These are phyloP conservation scores for Hsuehochloa calcarea DNA, from an alignment of 176 grass and related monocot species.

Conservation along the genomic window DNA sequence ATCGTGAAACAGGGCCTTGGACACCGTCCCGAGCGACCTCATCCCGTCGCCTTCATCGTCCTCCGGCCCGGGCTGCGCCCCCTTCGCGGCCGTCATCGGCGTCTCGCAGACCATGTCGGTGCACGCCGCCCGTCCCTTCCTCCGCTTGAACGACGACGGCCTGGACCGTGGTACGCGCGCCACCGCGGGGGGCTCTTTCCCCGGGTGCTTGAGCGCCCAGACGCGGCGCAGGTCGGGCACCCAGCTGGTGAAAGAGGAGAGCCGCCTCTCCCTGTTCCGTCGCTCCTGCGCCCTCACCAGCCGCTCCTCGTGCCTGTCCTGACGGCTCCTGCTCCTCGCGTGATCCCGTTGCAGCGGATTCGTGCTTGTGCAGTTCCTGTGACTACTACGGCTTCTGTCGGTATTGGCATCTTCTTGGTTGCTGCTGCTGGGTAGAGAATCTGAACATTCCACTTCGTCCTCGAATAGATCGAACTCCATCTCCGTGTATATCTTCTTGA, in stretches of 20 bases:
- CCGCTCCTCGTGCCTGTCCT: constrained; percentile 32
- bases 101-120: constrained; percentile 76
- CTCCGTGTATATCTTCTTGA: constrained; percentile 75
- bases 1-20: constrained; percentile 65
- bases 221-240: constrained; percentile 74
- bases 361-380: neutral
- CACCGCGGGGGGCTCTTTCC: constrained; percentile 32
- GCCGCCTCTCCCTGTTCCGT: constrained; percentile 61
- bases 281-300: constrained; percentile 61
- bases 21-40: constrained; percentile 35
- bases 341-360: neutral
- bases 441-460: constrained; percentile 46
- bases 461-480: constrained; percentile 95
- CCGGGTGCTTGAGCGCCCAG: constrained; percentile 76
- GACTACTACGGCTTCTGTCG: neutral
- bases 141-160: constrained; percentile 39
- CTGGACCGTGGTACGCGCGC: neutral
- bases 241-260: constrained; percentile 90
- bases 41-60: neutral
- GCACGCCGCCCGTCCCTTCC: constrained; percentile 35
- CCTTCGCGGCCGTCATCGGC: constrained; percentile 43
- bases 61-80: neutral
- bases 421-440: constrained; percentile 72
- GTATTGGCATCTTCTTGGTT: constrained; percentile 39
- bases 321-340: neutral